These are phyloP conservation scores for Solanum pimpinellifolium DNA, from an alignment of 257 asterid genomes.

Conservation along the genomic window DNA sequence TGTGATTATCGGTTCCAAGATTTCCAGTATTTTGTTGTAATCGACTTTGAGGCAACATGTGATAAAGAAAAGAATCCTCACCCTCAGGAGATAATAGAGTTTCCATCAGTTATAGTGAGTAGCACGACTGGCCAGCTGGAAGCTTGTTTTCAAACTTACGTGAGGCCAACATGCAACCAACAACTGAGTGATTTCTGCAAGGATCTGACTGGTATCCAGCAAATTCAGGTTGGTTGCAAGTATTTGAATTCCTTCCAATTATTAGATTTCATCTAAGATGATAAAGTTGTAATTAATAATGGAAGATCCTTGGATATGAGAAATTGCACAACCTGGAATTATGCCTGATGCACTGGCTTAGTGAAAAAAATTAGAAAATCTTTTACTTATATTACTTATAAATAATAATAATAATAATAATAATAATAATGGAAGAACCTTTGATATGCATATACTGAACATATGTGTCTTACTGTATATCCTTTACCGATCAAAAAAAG, in stretches of 20 bases:
- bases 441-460: not conserved
- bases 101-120: conserved; percentile 83
- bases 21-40: conserved; percentile 69
- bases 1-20: conserved; percentile 47
- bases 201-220: conserved; percentile 93
- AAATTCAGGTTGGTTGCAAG: conserved; percentile 51
- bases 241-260: not conserved
- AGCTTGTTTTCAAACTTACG: conserved; percentile 78
- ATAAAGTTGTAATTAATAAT: not conserved
- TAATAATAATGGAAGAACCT: not conserved
- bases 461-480: not conserved
- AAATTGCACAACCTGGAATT: not conserved
- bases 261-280: not conserved
- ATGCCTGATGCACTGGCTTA: not conserved
- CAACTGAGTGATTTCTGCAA: conserved; percentile 78
- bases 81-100: conserved; percentile 95
- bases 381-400: not conserved
- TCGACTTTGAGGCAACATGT: conserved; percentile 92
- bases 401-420: not conserved
- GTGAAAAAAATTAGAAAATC: not conserved
- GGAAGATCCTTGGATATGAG: not conserved
- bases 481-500: not conserved
- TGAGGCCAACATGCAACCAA: conserved; percentile 75
- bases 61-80: conserved; percentile 61
- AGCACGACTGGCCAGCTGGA: conserved; percentile 63